Conservation (phyloP, 2,329 filamentous ascomycete species). For the Ophiostoma sp. region DNA sequence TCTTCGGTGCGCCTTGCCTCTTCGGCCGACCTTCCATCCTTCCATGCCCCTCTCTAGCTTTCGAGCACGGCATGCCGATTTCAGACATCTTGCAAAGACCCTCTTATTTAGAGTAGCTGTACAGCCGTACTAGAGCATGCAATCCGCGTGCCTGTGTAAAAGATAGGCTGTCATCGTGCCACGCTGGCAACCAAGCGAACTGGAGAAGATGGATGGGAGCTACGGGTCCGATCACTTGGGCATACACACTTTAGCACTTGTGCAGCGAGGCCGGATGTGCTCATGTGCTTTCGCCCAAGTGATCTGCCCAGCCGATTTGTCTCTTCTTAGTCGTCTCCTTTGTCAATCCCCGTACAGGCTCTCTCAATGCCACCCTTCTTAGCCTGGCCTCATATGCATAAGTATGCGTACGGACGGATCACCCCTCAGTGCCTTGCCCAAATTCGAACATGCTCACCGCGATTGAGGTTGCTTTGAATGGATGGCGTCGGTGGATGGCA, state of each 20-base stretch:
- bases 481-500: not conserved
- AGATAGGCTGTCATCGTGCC: constrained; percentile 19
- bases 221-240: not conserved
- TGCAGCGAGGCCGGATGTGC: not conserved
- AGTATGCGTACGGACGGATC: not conserved
- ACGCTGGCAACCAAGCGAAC: constrained; percentile 10
- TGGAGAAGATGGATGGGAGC: not conserved
- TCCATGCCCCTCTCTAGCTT: not conserved
- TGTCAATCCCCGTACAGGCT: too few relatives aligned
- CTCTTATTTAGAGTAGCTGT: not conserved
- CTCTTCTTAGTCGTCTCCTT: not conserved
- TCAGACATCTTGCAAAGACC: not conserved
- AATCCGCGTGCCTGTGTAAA: not conserved
- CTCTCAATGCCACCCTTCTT: not conserved
- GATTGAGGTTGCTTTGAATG: not conserved
- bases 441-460: not conserved
- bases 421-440: not conserved
- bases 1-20: not conserved
- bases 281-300: not conserved
- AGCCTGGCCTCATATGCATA: not conserved
- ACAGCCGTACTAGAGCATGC: not conserved
- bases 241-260: not conserved
- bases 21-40: not conserved
- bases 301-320: not conserved
- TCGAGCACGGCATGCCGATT: constrained; percentile 12